Conservation (phyloP, 2,329 filamentous ascomycete species). For the Aspergillus terreus region DNA sequence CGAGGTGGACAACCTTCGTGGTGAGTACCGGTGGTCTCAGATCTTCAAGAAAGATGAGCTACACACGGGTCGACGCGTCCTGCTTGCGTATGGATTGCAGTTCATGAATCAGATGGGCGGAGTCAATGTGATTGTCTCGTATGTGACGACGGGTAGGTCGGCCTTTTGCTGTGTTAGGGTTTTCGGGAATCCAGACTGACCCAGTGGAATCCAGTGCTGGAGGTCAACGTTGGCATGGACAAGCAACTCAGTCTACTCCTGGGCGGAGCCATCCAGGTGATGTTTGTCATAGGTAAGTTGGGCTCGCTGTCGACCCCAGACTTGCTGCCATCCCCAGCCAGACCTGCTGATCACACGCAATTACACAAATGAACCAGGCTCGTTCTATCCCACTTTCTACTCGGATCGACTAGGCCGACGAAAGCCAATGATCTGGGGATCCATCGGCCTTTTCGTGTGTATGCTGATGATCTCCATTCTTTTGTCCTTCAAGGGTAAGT, state of each 20-base stretch:
- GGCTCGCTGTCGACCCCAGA: neutral
- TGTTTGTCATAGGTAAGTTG: constrained; percentile 26
- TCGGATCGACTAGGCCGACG: constrained; percentile 41
- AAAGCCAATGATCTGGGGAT: constrained; percentile 36
- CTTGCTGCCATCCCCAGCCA: neutral
- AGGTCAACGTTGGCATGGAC: constrained; percentile 45
- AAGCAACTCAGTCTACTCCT: constrained; percentile 45
- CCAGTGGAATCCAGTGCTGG: constrained; percentile 30
- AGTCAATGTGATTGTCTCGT: constrained; percentile 44
- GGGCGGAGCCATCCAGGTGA: constrained; percentile 39
- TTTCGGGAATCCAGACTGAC: neutral
- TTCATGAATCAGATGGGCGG: constrained; percentile 51
- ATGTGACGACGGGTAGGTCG: constrained; percentile 22
- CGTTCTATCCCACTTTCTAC: constrained; percentile 45
- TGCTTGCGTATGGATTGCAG: constrained; percentile 48
- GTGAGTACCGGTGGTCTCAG: constrained; percentile 37
- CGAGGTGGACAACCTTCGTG: constrained; percentile 34
- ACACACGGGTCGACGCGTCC: constrained; percentile 42
- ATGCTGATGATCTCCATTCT: constrained; percentile 41
- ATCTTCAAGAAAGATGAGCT: constrained; percentile 44
- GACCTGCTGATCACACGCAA: constrained; percentile 1
- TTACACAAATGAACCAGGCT: constrained; percentile 23
- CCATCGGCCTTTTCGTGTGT: constrained; percentile 33
- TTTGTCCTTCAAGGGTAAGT: constrained; percentile 41
- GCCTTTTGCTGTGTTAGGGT: neutral